Conservation (phyloP, 192 early-diverging fungal genomes). For the Physocladia obscura region DNA sequence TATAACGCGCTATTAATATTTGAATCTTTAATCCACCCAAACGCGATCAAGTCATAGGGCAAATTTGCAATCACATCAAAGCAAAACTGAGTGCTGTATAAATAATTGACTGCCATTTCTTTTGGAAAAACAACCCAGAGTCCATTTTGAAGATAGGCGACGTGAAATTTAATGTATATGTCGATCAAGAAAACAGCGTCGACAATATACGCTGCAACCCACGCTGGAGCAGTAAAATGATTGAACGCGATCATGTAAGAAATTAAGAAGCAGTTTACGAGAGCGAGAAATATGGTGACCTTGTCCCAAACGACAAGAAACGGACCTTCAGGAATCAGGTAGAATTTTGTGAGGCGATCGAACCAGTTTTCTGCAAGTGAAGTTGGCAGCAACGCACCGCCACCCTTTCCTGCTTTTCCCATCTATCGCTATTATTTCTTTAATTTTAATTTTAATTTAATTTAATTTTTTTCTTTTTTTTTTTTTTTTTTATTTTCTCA, state of each 20-base stretch:
- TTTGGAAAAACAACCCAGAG: slow-evolving; percentile 58
- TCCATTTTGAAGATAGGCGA: slow-evolving; percentile 52
- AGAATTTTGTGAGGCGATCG: slow-evolving; percentile 46
- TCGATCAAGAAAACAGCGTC: slow-evolving; percentile 46
- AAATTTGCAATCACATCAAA: slow-evolving; percentile 48
- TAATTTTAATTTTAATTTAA: too few relatives aligned
- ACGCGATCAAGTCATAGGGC: slow-evolving; percentile 45
- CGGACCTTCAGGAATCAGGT: slow-evolving; percentile 48
- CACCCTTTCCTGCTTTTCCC: slow-evolving; percentile 26
- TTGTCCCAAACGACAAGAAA: slow-evolving; percentile 42
- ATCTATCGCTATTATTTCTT: too few relatives aligned
- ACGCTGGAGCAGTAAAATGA: slow-evolving; percentile 32
- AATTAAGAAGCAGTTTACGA: slow-evolving; percentile 42
- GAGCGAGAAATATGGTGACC: slow-evolving; percentile 42
- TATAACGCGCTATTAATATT: slow-evolving; percentile 19
- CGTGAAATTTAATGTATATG: slow-evolving; percentile 53
- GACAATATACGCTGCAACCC: slow-evolving; percentile 42
- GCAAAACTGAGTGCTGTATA: slow-evolving; percentile 42
- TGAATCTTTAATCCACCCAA: slow-evolving; percentile 30
- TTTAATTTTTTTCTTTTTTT: too few relatives aligned
- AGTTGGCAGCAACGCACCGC: slow-evolving; percentile 35
- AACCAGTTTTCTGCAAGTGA: slow-evolving; percentile 36
- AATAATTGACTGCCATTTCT: slow-evolving; percentile 53
- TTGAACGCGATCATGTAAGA: slow-evolving; percentile 56
- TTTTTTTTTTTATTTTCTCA: too few relatives aligned